Base-by-base conservation (phyloP, 345 rosid genomes). In the Camelina sativa region DNA sequence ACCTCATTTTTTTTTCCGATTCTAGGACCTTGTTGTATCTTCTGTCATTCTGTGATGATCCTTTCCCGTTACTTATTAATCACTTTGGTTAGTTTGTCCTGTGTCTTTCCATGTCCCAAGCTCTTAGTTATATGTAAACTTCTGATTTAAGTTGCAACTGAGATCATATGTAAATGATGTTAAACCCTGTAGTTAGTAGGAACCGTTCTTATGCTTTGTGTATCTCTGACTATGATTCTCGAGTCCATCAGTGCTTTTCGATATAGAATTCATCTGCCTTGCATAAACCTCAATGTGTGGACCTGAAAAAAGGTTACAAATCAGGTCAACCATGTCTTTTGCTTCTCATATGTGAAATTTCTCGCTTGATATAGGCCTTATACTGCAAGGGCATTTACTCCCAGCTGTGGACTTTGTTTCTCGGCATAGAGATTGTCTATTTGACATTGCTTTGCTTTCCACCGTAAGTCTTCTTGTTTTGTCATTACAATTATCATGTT, bases 331-430 rank as follows among this genome's bases (percentile, higher is more conserved):
- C 44, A 56, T 50, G 20, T 10, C 28, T 5, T 37, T 28, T 73
- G 22, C 61, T 59, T 59, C 40, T 47, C 61, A 30, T 38, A 13
- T 37, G 46, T 1, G 65, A 53, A 52, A 66, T 61, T 8, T 68
- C 43, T 32, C 41, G 61, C 58, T 54, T 51, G 44, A n/a, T 83
- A 68, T 74, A 93, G 97, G 97, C 62, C 92, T 93, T 67, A 43
- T 87, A 66, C 55, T 93, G 48, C 96, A 93, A 84, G 96, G 94
- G 48, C 84, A 89, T 80, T 83, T 93, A 60, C 84, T 88, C 43
- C 89, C 76, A 15, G 93, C 98, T 0, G 65, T 91, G 68, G 92
- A 88, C 75, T 93, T 93, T 88, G 85, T 84, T 78, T 79, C 79
- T 78, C 91, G 76, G 35, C 92, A 93, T 79, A 77, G 63, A 17